Conservation (phyloP, 768 basidiomycete species). For the Boletus subparvulus region DNA sequence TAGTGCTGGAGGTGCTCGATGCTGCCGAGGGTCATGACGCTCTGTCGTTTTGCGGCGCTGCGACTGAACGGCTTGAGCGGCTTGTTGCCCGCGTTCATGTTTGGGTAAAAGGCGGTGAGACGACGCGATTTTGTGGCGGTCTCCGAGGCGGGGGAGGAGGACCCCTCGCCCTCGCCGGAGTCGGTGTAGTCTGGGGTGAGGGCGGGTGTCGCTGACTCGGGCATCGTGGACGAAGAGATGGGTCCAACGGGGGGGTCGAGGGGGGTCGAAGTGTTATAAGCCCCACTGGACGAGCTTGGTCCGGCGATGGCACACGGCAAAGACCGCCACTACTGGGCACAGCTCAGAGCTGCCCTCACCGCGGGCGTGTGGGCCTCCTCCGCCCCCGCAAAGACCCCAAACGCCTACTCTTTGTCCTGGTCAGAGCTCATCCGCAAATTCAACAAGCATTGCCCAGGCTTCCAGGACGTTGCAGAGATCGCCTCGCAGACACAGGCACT, state of each 20-base stretch:
- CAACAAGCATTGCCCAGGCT: slow-evolving; percentile 76
- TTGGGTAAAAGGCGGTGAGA: slow-evolving; percentile 77
- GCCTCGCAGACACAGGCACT: slow-evolving; percentile 67
- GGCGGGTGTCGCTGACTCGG: slow-evolving; percentile 47
- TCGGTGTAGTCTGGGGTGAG: slow-evolving; percentile 66
- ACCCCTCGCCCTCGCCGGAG: slow-evolving; percentile 43
- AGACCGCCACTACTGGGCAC: slow-evolving; percentile 75
- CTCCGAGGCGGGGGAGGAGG: slow-evolving; percentile 28
- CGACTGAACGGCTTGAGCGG: slow-evolving; percentile 82
- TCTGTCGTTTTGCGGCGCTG: slow-evolving; percentile 90
- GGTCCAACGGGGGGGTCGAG: slow-evolving; percentile 6
- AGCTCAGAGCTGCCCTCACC: slow-evolving; percentile 68
- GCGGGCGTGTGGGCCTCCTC: slow-evolving; percentile 70
- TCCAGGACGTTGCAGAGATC: slow-evolving; percentile 58
- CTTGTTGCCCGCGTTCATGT: slow-evolving; percentile 67
- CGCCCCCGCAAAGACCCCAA: slow-evolving; percentile 58
- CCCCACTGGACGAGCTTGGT: not conserved
- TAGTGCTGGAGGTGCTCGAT: slow-evolving; percentile 96
- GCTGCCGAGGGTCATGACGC: slow-evolving; percentile 92
- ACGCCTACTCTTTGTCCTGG: slow-evolving; percentile 62
- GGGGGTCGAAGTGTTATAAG: slow-evolving; percentile 14
- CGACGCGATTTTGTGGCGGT: slow-evolving; percentile 54
- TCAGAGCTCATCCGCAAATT: slow-evolving; percentile 81
- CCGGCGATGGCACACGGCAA: slow-evolving; percentile 50
- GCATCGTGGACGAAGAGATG: slow-evolving; percentile 26